phyloP scores from a whole-genome alignment of 2,329 filamentous ascomycete species.

The Fusarium poae region DNA sequence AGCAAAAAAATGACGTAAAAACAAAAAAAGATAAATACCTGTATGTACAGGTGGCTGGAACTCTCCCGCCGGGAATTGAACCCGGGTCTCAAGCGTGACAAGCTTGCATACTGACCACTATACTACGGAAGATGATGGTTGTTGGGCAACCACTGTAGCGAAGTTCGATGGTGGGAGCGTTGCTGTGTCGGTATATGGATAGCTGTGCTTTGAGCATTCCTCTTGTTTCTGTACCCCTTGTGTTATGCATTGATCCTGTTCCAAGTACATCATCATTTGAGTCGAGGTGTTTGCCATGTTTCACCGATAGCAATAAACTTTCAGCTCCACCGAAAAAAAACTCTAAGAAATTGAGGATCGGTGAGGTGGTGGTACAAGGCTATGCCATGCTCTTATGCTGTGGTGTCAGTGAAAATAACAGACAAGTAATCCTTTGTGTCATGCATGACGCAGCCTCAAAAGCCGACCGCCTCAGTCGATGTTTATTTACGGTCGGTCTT shows the following conservation, averaged over 20 bases:
- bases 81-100: conserved; percentile 35
- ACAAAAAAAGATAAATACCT: not conserved
- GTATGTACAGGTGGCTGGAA: conserved; percentile 21
- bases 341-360: not conserved
- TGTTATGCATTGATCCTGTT: not conserved
- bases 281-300: not conserved
- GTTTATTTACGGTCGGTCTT: conserved; percentile 12
- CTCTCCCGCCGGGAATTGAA: conserved; percentile 37
- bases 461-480: conserved; percentile 6
- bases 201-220: too few species aligned
- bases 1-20: rapidly evolving
- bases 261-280: not conserved
- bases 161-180: conserved; percentile 15
- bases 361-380: conserved; percentile 11
- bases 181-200: not conserved
- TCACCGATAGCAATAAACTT: conserved; percentile 7
- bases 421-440: not conserved
- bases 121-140: conserved; percentile 37
- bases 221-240: too few species aligned
- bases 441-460: conserved; percentile 2
- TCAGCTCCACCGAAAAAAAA: not conserved
- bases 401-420: not conserved
- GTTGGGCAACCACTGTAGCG: conserved; percentile 27
- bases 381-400: not conserved
- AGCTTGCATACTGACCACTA: conserved; percentile 38